Evolutionary conservation across 2,329 filamentous ascomycete species (phyloP).

Genomic region (Aureobasidium sp.): DNA sequence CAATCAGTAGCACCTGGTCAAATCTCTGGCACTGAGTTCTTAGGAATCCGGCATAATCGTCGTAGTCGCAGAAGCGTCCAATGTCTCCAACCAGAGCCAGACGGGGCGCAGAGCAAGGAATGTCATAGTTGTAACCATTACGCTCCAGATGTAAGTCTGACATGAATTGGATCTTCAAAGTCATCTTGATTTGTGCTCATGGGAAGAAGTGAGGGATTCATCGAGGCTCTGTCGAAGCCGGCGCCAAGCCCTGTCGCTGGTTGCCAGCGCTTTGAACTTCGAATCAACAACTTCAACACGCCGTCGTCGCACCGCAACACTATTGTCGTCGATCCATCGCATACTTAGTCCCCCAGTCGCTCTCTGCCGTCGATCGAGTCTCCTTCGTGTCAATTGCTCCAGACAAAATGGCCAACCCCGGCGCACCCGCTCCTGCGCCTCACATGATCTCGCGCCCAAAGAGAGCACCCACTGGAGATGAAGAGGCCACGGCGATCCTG

Average conservation of each 20-base stretch:
- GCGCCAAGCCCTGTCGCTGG: not conserved
- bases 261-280: not conserved
- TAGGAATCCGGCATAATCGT: slow-evolving; percentile 41
- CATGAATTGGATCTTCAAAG: slow-evolving; percentile 34
- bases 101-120: slow-evolving; percentile 32
- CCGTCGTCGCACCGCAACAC: not conserved
- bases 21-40: slow-evolving; percentile 36
- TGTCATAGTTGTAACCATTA: slow-evolving; percentile 31
- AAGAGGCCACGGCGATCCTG: slow-evolving; percentile 75
- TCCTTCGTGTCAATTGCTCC: not conserved
- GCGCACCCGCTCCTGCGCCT: slow-evolving; percentile 18
- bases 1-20: slow-evolving; percentile 41
- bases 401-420: slow-evolving; percentile 26
- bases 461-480: slow-evolving; percentile 66
- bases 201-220: not conserved
- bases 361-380: not conserved
- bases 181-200: not conserved
- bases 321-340: not conserved
- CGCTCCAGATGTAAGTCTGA: slow-evolving; percentile 49
- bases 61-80: slow-evolving; percentile 44
- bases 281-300: not conserved
- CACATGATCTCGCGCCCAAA: slow-evolving; percentile 49
- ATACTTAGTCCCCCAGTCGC: not conserved
- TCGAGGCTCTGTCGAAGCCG: not conserved
- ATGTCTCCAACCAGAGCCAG: slow-evolving; percentile 47